These are phyloP conservation scores for Plasmodiophora brassicae DNA, from an alignment of 208 protist genomes.

Conservation along the genomic window DNA sequence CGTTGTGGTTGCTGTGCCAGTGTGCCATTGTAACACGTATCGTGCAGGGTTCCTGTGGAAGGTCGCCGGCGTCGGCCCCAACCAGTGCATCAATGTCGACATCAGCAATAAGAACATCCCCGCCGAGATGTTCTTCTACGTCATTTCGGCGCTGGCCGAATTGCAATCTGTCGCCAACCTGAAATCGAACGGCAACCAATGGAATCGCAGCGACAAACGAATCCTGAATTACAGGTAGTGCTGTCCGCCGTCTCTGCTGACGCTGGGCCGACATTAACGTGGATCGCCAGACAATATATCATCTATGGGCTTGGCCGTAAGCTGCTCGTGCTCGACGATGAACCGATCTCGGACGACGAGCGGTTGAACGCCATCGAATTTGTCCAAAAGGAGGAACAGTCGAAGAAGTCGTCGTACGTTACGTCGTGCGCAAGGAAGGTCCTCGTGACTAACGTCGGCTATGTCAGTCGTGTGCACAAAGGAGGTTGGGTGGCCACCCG, in stretches of 20 bases:
- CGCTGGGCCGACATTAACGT: too few species aligned
- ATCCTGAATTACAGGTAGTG: conserved; percentile 22
- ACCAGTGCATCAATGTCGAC: conserved; percentile 10
- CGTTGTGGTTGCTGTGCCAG: not conserved
- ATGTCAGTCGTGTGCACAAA: not conserved
- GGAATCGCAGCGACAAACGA: conserved; percentile 17
- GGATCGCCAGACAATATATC: not conserved
- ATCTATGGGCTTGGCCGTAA: not conserved
- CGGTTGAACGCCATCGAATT: conserved; percentile 21
- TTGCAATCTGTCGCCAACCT: not conserved
- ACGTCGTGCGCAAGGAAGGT: too few species aligned
- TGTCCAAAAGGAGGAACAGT: not conserved
- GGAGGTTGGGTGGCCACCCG: not conserved
- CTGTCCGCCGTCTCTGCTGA: too few species aligned
- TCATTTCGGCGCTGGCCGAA: not conserved
- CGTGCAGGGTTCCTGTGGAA: conserved; percentile 26
- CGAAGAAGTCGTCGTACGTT: too few species aligned
- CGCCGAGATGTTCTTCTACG: conserved; percentile 29
- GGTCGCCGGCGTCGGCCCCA: not conserved
- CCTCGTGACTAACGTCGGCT: too few species aligned
- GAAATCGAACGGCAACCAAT: conserved; percentile 26
- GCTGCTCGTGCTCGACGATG: not conserved
- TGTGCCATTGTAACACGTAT: too few species aligned
- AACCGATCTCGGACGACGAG: conserved; percentile 15
- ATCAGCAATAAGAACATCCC: conserved; percentile 32